A percentile compares a stretch with the other conserved stretches of the same genome.
phyloP scores from a whole-genome alignment of 768 basidiomycete species.

The Suillus cothurnatus region DNA sequence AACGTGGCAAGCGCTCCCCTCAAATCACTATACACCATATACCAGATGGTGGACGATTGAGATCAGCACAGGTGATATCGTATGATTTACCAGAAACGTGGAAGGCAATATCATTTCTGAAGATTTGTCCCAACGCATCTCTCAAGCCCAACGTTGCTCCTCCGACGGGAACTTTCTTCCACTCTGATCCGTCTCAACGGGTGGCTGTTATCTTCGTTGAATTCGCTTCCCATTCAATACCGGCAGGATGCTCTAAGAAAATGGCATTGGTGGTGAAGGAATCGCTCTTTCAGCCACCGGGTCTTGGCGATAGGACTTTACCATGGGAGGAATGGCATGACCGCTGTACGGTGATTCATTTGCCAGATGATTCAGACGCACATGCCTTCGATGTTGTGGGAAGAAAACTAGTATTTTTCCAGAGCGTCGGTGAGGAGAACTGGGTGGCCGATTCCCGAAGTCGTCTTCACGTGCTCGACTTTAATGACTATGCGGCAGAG shows the following conservation, averaged over 20 bases:
- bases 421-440: constrained; percentile 24
- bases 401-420: constrained; percentile 34
- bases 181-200: constrained; percentile 53
- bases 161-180: constrained; percentile 53
- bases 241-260: constrained; percentile 38
- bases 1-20: constrained; percentile 34
- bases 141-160: constrained; percentile 38
- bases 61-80: constrained; percentile 20
- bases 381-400: constrained; percentile 32
- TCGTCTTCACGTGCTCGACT: constrained; percentile 32
- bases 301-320: constrained; percentile 46
- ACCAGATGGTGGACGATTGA: constrained; percentile 12
- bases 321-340: constrained; percentile 60
- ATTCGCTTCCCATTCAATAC: constrained; percentile 42
- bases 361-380: constrained; percentile 29
- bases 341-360: constrained; percentile 34
- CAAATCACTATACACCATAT: constrained; percentile 30
- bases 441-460: constrained; percentile 17
- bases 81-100: constrained; percentile 61
- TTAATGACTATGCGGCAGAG: constrained; percentile 29
- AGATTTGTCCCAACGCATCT: constrained; percentile 51
- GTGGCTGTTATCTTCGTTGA: constrained; percentile 45
- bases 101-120: constrained; percentile 44
- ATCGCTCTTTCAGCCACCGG: constrained; percentile 47
- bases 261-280: constrained; percentile 57